Conservation (phyloP, 2,329 filamentous ascomycete species). For the Pseudocercospora macadamiae region DNA sequence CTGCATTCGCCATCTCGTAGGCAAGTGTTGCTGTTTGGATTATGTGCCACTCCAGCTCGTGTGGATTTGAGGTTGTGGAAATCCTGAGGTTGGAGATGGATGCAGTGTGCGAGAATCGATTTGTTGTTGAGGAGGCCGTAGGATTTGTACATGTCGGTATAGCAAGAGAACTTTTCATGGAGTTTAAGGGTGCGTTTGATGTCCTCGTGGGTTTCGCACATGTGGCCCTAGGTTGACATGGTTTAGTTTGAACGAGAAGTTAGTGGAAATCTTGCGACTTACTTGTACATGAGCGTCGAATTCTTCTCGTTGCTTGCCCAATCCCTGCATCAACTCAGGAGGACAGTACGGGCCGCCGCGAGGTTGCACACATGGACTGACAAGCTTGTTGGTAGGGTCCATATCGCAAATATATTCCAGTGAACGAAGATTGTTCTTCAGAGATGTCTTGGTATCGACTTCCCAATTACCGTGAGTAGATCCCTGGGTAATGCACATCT, state of each 20-base stretch:
- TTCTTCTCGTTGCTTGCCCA: conserved; percentile 57
- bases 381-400: conserved; percentile 24
- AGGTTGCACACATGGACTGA: conserved; percentile 40
- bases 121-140: conserved; percentile 59
- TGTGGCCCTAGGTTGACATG: too few species aligned
- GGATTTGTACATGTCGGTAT: conserved; percentile 62
- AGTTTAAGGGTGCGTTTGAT: conserved; percentile 58
- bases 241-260: too few species aligned
- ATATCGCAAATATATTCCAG: conserved; percentile 33
- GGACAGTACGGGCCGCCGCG: conserved; percentile 66
- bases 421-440: conserved; percentile 30
- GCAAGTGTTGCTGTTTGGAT: conserved; percentile 67
- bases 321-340: conserved; percentile 55
- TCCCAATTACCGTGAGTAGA: conserved; percentile 39
- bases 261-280: too few species aligned
- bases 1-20: conserved; percentile 61
- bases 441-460: conserved; percentile 23
- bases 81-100: conserved; percentile 62
- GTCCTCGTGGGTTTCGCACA: conserved; percentile 67
- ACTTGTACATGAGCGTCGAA: conserved; percentile 62
- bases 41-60: conserved; percentile 65
- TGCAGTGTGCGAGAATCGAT: conserved; percentile 69
- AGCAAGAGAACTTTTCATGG: conserved; percentile 60
- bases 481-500: conserved; percentile 65
- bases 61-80: conserved; percentile 51